Percentiles rank a stretch among this genome's conserved stretches.
phyloP scores from a whole-genome alignment of 768 basidiomycete genomes.

The Cantharellus anzutake region DNA sequence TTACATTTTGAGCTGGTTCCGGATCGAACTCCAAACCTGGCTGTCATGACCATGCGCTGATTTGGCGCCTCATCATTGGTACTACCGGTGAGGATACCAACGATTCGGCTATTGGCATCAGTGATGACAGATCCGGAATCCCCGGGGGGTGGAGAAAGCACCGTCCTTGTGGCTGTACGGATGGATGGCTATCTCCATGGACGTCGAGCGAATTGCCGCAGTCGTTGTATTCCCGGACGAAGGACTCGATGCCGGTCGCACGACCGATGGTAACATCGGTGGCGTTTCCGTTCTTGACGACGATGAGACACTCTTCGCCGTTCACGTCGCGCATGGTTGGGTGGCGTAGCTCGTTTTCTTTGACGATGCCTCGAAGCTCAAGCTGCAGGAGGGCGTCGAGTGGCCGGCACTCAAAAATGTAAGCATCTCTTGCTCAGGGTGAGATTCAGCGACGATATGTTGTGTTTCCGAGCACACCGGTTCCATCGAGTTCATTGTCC shows the following conservation, averaged over 20 bases:
- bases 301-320: slow-evolving; percentile 16
- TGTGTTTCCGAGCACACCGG: too few relatives aligned
- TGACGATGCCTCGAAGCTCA: slow-evolving; percentile 14
- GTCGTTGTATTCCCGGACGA: slow-evolving; percentile 9
- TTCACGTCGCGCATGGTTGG: slow-evolving; percentile 17
- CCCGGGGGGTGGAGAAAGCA: slow-evolving; percentile 22
- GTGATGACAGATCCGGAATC: slow-evolving; percentile 19
- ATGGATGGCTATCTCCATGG: slow-evolving; percentile 18
- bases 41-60: too few relatives aligned
- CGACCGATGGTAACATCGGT: slow-evolving; percentile 23
- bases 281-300: slow-evolving; percentile 20
- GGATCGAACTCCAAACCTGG: too few relatives aligned
- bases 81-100: slow-evolving; percentile 17
- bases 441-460: too few relatives aligned
- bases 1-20: too few relatives aligned
- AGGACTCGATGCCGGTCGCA: slow-evolving; percentile 18
- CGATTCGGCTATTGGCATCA: slow-evolving; percentile 15
- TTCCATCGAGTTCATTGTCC: too few relatives aligned
- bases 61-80: not conserved
- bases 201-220: slow-evolving; percentile 9
- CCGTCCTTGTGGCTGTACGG: slow-evolving; percentile 14
- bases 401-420: too few relatives aligned
- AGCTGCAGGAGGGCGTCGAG: slow-evolving; percentile 6
- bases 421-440: too few relatives aligned
- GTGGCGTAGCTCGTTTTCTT: slow-evolving; percentile 12